Conservation (phyloP, 257 asterid genomes). For the Voacanga thouarsii region DNA sequence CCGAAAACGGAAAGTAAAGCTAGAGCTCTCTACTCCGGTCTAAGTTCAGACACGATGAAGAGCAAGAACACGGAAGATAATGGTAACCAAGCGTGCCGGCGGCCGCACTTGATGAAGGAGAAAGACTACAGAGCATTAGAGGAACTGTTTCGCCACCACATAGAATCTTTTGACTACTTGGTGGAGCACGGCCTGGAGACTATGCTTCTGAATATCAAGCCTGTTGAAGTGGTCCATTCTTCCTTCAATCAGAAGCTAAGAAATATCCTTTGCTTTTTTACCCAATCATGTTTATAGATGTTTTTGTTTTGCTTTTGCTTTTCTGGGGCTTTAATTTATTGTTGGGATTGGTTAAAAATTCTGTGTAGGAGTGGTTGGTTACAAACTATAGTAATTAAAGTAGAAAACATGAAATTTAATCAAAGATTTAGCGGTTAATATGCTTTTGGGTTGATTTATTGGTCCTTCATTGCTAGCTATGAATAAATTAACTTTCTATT, state of each 20-base stretch:
- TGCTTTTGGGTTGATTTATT: neutral
- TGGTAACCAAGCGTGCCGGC: constrained; percentile 8
- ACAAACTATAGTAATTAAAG: too few relatives aligned
- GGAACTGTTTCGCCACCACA: constrained; percentile 69
- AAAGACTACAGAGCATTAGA: constrained; percentile 59
- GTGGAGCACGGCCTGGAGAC: constrained; percentile 52
- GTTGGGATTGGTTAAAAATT: neutral
- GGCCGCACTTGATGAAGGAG: constrained; percentile 64
- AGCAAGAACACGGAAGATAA: neutral
- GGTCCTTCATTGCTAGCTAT: neutral
- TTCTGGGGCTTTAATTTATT: neutral
- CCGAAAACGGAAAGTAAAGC: too few relatives aligned
- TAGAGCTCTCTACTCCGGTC: too few relatives aligned
- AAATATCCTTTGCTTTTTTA: constrained; percentile 60
- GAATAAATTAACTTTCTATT: neutral
- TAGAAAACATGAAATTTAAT: neutral
- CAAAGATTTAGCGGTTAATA: neutral
- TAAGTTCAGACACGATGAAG: neutral
- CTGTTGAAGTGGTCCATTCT: constrained; percentile 53
- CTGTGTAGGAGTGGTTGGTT: neutral
- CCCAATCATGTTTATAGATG: neutral
- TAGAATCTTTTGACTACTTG: constrained; percentile 84
- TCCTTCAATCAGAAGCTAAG: constrained; percentile 49
- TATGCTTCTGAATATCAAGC: constrained; percentile 55
- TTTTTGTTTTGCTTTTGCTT: neutral